Evolutionary conservation across 2,329 filamentous ascomycete species (phyloP).

Genomic region (Claviceps maximensis): DNA sequence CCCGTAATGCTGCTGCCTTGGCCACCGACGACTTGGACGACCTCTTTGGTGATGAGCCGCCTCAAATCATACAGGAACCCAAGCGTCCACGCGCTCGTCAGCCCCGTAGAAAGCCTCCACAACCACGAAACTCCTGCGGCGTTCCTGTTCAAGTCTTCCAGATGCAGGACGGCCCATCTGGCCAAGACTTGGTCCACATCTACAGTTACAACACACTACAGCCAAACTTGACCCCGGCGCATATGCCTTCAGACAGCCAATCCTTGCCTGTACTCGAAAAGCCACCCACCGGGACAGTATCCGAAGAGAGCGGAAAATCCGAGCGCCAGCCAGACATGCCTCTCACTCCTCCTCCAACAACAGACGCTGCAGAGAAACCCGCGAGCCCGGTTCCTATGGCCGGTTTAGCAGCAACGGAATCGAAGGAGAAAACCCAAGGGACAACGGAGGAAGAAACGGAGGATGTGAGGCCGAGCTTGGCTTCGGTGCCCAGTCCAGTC

Average conservation of each 20-base stretch:
- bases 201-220: conserved; percentile 19
- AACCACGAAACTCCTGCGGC: conserved; percentile 22
- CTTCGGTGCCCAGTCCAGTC: conserved; percentile 4
- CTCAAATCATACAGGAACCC: conserved; percentile 24
- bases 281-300: conserved; percentile 7
- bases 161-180: conserved; percentile 22
- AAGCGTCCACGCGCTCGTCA: conserved; percentile 10
- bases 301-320: conserved; percentile 10
- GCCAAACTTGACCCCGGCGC: conserved; percentile 6
- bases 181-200: conserved; percentile 23
- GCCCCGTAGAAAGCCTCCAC: conserved; percentile 12
- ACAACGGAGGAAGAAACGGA: background rate
- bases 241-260: conserved; percentile 8
- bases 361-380: conserved; percentile 22
- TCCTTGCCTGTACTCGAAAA: conserved; percentile 15
- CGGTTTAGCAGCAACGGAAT: background rate
- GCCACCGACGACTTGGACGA: conserved; percentile 69
- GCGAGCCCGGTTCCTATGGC: conserved; percentile 13
- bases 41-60: conserved; percentile 49
- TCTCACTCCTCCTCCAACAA: conserved; percentile 27
- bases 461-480: background rate
- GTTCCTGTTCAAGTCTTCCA: conserved; percentile 32
- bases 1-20: conserved; percentile 65
- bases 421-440: background rate
- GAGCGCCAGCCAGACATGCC: conserved; percentile 15